Conservation (phyloP, 352 stramenopile species). For the Globisporangium recalcitrans region DNA sequence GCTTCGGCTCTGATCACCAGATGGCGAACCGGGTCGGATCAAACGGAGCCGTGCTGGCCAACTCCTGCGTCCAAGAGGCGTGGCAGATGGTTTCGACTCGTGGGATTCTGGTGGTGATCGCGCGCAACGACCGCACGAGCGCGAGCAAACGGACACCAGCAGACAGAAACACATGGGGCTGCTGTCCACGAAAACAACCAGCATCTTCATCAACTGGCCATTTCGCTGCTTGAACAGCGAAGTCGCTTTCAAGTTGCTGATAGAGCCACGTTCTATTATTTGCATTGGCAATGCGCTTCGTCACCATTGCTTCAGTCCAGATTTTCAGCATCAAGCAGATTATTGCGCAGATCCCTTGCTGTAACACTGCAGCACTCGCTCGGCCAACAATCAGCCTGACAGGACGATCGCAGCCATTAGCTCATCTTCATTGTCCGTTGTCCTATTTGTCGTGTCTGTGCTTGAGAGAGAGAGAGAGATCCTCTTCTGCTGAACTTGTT, state of each 20-base stretch:
- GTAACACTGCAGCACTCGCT: too few species aligned
- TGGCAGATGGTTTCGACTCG: not conserved
- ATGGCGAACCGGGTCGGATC: not conserved
- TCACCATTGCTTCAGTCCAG: too few species aligned
- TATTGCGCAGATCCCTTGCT: too few species aligned
- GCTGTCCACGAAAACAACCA: too few species aligned
- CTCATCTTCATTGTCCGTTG: too few species aligned
- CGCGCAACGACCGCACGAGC: not conserved
- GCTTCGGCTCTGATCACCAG: not conserved
- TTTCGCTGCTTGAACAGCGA: not conserved
- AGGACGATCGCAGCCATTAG: too few species aligned
- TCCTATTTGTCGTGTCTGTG: not conserved
- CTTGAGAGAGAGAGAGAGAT: not conserved
- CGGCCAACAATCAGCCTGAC: too few species aligned
- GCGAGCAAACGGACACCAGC: not conserved
- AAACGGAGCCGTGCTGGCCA: not conserved
- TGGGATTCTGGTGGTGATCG: not conserved
- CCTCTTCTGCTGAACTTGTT: not conserved
- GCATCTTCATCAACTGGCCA: too few species aligned
- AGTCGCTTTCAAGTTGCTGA: too few species aligned
- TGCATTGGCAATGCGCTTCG: too few species aligned
- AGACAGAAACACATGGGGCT: not conserved
- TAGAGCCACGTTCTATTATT: too few species aligned
- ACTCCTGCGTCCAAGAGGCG: conserved; percentile 6
- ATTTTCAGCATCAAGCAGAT: too few species aligned